Conservation (phyloP, 768 basidiomycete species). For the Coprinopsis sp. region DNA sequence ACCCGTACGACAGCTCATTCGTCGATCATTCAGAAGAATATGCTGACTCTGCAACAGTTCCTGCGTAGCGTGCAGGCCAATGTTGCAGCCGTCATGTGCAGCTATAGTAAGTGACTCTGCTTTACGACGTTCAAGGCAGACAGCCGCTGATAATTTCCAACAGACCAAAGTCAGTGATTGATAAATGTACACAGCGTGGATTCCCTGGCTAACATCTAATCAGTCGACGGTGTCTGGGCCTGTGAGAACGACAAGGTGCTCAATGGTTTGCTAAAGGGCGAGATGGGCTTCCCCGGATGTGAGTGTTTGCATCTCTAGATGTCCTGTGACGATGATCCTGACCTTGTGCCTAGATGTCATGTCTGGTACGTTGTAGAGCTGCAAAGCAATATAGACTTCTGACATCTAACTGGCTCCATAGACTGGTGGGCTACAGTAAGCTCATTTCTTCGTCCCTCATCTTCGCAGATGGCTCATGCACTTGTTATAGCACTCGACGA, state of each 20-base stretch:
- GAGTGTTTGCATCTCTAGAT: slow-evolving; percentile 14
- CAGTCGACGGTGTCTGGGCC: slow-evolving; percentile 54
- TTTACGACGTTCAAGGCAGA: neutral
- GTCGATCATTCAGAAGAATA: neutral
- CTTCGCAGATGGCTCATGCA: too few species aligned
- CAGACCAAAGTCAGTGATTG: slow-evolving; percentile 30
- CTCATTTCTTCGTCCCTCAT: neutral
- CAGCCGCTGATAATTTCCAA: neutral
- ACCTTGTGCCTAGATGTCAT: slow-evolving; percentile 32
- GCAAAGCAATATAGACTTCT: too few species aligned
- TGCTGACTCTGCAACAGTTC: slow-evolving; percentile 26
- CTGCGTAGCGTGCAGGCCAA: slow-evolving; percentile 59
- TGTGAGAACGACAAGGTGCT: slow-evolving; percentile 59
- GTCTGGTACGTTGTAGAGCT: slow-evolving; percentile 32
- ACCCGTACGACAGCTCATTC: slow-evolving; percentile 30
- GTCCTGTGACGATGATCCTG: neutral
- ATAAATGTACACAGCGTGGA: neutral
- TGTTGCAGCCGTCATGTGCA: slow-evolving; percentile 65
- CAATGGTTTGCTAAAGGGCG: slow-evolving; percentile 59
- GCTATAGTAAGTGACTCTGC: slow-evolving; percentile 40
- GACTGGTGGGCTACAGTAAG: slow-evolving; percentile 64
- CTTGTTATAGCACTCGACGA: slow-evolving; percentile 42
- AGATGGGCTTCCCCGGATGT: slow-evolving; percentile 67
- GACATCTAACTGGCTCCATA: slow-evolving; percentile 10
- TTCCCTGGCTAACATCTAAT: neutral